A percentile compares a stretch with the other conserved stretches of the same genome.
Evolutionary conservation across 2,329 filamentous ascomycete genomes (phyloP).

Genomic region (Fusarium gaditjirri): DNA sequence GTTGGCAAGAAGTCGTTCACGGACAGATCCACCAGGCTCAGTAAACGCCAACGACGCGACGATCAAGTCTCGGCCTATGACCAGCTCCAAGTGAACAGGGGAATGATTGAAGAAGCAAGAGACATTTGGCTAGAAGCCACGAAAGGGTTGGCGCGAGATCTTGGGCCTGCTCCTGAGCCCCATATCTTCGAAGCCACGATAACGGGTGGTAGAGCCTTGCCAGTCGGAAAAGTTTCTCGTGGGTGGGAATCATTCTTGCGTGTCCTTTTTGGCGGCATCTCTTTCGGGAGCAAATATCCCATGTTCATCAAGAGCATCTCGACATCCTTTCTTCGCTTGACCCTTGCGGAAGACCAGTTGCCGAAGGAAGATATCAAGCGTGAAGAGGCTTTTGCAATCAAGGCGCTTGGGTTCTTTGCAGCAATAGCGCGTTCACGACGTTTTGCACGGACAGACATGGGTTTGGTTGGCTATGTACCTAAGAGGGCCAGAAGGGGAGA

Average conservation of each 20-base stretch:
- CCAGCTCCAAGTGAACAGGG: fast-evolving
- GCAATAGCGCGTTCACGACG: neutral
- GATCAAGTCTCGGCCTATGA: fast-evolving
- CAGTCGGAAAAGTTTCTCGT: neutral
- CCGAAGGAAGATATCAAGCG: fast-evolving
- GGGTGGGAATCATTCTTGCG: neutral
- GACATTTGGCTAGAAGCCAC: neutral
- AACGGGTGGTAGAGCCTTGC: no score
- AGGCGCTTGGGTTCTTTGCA: neutral
- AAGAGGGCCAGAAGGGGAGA: neutral
- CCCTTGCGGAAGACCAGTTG: neutral
- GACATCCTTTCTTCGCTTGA: neutral
- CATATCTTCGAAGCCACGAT: no score
- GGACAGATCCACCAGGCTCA: fast-evolving
- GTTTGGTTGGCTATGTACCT: neutral
- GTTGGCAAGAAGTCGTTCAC: neutral
- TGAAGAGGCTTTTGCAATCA: fast-evolving
- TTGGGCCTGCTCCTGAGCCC: neutral
- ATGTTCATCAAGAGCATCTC: fast-evolving
- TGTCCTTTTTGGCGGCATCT: fast-evolving
- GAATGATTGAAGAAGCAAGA: neutral
- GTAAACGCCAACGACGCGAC: fast-evolving
- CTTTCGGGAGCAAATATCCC: fast-evolving
- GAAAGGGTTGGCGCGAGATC: fast-evolving
- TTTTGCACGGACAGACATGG: neutral